Percentiles rank a stretch among this genome's conserved stretches.
Evolutionary conservation across 23 red algal genomes (phyloP).

Genomic region (Agarophyton chilense): DNA sequence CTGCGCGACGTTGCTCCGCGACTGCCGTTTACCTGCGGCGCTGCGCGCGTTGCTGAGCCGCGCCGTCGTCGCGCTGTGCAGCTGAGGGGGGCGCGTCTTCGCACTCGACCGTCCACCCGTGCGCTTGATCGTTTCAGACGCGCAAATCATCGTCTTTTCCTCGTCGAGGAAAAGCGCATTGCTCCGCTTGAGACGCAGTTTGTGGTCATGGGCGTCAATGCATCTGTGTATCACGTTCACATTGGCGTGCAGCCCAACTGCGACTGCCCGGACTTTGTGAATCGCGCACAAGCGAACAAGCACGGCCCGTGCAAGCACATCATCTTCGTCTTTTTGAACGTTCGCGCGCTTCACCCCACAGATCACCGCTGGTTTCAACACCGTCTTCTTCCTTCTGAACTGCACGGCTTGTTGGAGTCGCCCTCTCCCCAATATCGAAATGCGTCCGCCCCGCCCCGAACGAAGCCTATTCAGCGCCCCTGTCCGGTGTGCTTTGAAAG

Average conservation of each 20-base stretch:
- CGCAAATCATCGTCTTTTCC: slow-evolving; percentile 1
- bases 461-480: slow-evolving; percentile 6
- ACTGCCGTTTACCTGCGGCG: not conserved
- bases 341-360: not conserved
- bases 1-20: not conserved
- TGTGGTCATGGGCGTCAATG: slow-evolving; percentile 54
- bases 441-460: not conserved
- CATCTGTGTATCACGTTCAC: slow-evolving; percentile 5
- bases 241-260: slow-evolving; percentile 39
- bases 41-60: too few relatives aligned
- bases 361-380: slow-evolving; percentile 32
- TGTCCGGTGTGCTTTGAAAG: slow-evolving; percentile 41
- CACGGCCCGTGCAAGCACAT: slow-evolving; percentile 55
- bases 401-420: not conserved
- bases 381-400: slow-evolving; percentile 15
- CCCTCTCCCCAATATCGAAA: not conserved
- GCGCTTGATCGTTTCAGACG: slow-evolving; percentile 2
- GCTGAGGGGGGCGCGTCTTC: slow-evolving; percentile 23
- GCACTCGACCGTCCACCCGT: not conserved
- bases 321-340: slow-evolving; percentile 28
- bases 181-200: not conserved
- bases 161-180: not conserved
- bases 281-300: not conserved
- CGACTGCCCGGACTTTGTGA: slow-evolving; percentile 52
- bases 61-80: too few relatives aligned